Evolutionary conservation across 2,329 filamentous ascomycete species (phyloP), one percentile per base, ranked within the genome.

Genomic region (Didymosphaeria variabile): DNA sequence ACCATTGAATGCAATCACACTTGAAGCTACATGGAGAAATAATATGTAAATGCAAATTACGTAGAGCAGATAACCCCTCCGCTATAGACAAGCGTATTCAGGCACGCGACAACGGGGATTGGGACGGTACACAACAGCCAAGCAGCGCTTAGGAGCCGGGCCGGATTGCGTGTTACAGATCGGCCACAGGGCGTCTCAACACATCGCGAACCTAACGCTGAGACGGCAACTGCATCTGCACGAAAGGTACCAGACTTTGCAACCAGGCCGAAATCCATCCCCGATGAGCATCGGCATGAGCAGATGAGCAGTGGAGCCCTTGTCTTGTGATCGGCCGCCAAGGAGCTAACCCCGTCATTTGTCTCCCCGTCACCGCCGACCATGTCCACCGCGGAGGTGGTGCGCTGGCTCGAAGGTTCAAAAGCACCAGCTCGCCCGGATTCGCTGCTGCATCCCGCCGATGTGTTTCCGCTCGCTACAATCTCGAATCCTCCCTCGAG

Each of bases 381-480:
- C 53, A 63, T 66, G 63, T 63, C 60, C 53, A 53, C 59, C 61
- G 34, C 50, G 8, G 67, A 68, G 59, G 71, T 77, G 57, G 64
- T 68, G 59, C 70, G 72, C 63, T 78, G 75, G 76, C 71, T 78
- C 23, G 65, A 72, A 58, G 63, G 74, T 62, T 63, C 70, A 68
- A 64, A 65, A 67, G 60, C 61, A 54, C 67, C 62, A 17, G 63
- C 61, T 46, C 59, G 61, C 45, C 63, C 70, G 55, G 70, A 72
- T 59, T 64, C 69, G 50, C 68, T 69, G 62, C 74, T 68, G 62
- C 75, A 75, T 60, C 74, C 75, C 36, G 73, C 74, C 55, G 74
- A 78, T 73, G 76, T 72, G 50, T 77, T 78, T 51, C 75, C 76
- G 50, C 68, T 78, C 31, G 66, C 69, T 21, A 78, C 76, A 19